Evolutionary conservation across 305 asterid species (phyloP).

Genomic region (Fraxinus velutina): DNA sequence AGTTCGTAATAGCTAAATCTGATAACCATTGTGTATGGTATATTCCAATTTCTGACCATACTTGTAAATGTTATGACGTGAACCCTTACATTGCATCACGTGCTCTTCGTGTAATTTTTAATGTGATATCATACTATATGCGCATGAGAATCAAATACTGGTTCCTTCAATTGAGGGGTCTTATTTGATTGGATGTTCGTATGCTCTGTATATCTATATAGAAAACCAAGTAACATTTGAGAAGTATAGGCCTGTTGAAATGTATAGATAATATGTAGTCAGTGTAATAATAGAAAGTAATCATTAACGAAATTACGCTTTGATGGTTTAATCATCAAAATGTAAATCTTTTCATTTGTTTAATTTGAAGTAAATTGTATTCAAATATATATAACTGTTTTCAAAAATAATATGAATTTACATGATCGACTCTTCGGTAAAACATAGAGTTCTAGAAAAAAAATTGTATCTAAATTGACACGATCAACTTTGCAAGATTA

Average conservation of each 20-base stretch:
- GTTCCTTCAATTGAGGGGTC: neutral
- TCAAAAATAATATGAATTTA: neutral
- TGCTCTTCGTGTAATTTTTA: neutral
- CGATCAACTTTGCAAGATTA: neutral
- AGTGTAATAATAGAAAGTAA: neutral
- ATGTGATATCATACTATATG: neutral
- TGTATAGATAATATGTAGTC: neutral
- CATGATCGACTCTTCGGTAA: neutral
- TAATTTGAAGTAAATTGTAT: neutral
- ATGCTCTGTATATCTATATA: neutral
- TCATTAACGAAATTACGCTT: neutral
- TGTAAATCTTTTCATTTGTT: neutral
- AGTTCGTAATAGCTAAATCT: neutral
- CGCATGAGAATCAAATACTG: neutral
- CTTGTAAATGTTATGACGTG: neutral
- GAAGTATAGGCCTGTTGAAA: neutral
- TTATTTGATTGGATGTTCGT: neutral
- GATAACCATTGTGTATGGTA: neutral
- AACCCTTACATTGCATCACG: neutral
- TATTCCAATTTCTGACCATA: neutral
- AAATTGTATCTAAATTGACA: neutral
- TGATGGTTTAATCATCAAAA: neutral
- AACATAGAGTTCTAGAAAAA: neutral
- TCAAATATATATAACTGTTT: neutral
- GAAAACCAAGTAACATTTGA: neutral